phyloP scores from a whole-genome alignment of 2,329 filamentous ascomycete species.

The Penicillium sp. region DNA sequence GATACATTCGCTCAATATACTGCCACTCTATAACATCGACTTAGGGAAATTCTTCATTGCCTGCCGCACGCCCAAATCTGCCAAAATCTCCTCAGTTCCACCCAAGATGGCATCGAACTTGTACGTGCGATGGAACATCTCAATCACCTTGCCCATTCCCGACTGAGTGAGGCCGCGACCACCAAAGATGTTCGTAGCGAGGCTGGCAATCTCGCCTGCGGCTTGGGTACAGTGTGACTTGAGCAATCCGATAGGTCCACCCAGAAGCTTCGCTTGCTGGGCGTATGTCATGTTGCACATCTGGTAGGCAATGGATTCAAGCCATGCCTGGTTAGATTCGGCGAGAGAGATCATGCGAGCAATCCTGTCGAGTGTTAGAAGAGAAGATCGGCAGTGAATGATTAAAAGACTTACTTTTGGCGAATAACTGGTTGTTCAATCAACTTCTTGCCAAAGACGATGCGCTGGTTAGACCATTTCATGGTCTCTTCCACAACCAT shows the following conservation, averaged over 20 bases:
- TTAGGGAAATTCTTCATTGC: constrained; percentile 83
- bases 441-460: constrained; percentile 78
- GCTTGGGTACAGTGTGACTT: constrained; percentile 75
- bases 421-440: constrained; percentile 79
- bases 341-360: constrained; percentile 82
- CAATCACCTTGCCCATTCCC: constrained; percentile 78
- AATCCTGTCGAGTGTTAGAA: constrained; percentile 48
- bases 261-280: constrained; percentile 70
- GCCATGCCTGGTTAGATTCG: constrained; percentile 81
- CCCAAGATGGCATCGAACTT: constrained; percentile 79
- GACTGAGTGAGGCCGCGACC: constrained; percentile 75
- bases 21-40: constrained; percentile 63
- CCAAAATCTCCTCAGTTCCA: constrained; percentile 78
- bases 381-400: not conserved
- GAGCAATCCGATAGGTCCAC: constrained; percentile 76
- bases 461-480: constrained; percentile 83
- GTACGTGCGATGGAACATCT: constrained; percentile 80
- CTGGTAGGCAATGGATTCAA: constrained; percentile 80
- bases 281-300: constrained; percentile 83
- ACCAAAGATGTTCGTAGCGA: constrained; percentile 82
- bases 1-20: not conserved
- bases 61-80: constrained; percentile 77
- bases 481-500: constrained; percentile 77
- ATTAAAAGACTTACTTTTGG: constrained; percentile 60
- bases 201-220: constrained; percentile 79